Percentiles rank a stretch among this genome's conserved stretches.
phyloP scores from a whole-genome alignment of 2,329 filamentous ascomycete genomes.

The Hypomyces perniciosus region DNA sequence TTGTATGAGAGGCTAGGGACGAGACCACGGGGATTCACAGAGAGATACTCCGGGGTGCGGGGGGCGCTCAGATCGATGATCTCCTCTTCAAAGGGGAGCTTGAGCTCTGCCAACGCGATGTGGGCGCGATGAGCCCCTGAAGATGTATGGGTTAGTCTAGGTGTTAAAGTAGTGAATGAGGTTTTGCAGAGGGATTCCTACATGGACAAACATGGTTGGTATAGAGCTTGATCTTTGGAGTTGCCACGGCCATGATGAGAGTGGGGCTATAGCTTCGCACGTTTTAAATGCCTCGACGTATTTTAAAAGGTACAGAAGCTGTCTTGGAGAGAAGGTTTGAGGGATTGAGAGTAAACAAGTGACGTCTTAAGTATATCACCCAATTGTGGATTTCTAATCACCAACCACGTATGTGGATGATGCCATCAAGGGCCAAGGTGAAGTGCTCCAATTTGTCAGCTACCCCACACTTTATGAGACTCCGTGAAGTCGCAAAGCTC shows the following conservation, averaged over 20 bases:
- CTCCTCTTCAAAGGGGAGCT: conserved; percentile 61
- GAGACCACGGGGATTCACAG: conserved; percentile 72
- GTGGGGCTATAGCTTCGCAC: not conserved
- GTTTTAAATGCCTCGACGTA: too few species aligned
- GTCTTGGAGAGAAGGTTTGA: too few species aligned
- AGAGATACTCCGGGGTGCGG: conserved; percentile 66
- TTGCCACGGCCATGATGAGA: not conserved
- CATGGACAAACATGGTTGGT: conserved; percentile 66
- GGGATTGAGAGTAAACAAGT: too few species aligned
- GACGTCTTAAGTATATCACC: too few species aligned
- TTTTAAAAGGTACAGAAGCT: too few species aligned
- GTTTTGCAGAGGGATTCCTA: conserved; percentile 17
- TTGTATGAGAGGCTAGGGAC: conserved; percentile 66
- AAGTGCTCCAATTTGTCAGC: too few species aligned
- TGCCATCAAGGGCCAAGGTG: too few species aligned
- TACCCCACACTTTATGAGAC: too few species aligned
- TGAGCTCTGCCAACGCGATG: conserved; percentile 62
- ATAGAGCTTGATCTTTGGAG: conserved; percentile 53
- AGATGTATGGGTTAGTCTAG: not conserved
- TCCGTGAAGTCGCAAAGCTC: too few species aligned
- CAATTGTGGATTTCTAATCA: too few species aligned
- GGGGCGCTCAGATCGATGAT: conserved; percentile 66
- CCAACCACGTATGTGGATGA: too few species aligned
- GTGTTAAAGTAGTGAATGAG: not conserved
- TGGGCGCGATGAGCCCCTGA: conserved; percentile 68